Conservation (phyloP, 148 eudicot species). For the Amaranthus palmeri region DNA sequence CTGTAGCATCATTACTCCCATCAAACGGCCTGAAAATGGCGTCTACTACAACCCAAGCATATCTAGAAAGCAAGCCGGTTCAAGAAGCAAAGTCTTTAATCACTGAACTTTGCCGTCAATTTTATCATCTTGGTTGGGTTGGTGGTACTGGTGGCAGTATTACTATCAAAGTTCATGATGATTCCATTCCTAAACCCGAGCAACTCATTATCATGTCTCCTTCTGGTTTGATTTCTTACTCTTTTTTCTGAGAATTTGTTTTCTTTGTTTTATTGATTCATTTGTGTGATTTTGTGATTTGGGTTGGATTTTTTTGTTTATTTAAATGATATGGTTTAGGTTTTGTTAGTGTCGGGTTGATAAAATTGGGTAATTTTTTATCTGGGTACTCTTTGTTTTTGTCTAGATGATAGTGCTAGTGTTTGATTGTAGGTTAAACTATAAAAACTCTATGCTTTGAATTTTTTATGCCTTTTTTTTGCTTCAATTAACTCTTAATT, state of each 20-base stretch:
- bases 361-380: background rate
- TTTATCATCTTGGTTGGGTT: conserved; percentile 92
- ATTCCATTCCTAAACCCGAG: conserved; percentile 62
- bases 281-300: conserved; percentile 5
- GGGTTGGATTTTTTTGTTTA: background rate
- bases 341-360: conserved; percentile 13
- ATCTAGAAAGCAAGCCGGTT: conserved; percentile 59
- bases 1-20: conserved; percentile 29
- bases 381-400: background rate
- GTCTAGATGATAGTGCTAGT: background rate
- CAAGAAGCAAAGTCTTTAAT: conserved; percentile 58
- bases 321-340: background rate
- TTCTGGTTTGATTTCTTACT: conserved; percentile 49
- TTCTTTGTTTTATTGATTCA: background rate
- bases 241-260: background rate
- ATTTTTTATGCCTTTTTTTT: background rate
- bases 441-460: conserved; percentile 7
- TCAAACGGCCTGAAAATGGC: conserved; percentile 39
- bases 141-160: conserved; percentile 98
- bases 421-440: conserved; percentile 3
- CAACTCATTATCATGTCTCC: conserved; percentile 95
- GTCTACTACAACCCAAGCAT: conserved; percentile 44
- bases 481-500: background rate
- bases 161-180: conserved; percentile 88
- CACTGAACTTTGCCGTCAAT: conserved; percentile 86